phyloP scores from a whole-genome alignment of 1,284 basidiomycete genomes.

The Ceratorhiza oryzae-sativae region DNA sequence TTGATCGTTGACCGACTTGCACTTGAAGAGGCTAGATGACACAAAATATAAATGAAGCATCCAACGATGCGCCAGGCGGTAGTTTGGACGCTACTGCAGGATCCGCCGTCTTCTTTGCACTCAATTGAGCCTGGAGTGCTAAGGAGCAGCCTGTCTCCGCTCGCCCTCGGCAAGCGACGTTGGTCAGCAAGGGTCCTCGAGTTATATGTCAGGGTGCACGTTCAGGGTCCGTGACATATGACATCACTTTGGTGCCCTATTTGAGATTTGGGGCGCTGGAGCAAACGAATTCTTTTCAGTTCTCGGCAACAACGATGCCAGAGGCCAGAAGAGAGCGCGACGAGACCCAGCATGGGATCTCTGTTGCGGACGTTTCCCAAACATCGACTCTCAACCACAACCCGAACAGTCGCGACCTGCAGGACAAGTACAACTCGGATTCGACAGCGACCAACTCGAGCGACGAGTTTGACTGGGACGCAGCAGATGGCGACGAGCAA shows the following conservation, averaged over 20 bases:
- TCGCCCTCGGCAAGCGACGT: background rate
- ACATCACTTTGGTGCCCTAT: slow-evolving; percentile 29
- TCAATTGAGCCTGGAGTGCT: too few species aligned
- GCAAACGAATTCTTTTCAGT: background rate
- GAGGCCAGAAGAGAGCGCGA: slow-evolving; percentile 6
- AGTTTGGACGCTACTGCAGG: too few species aligned
- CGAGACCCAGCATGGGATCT: slow-evolving; percentile 24
- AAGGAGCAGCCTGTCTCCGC: background rate
- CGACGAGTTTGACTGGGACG: slow-evolving; percentile 79
- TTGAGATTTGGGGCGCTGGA: slow-evolving; percentile 20
- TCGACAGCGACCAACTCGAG: slow-evolving; percentile 63
- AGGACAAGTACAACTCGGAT: slow-evolving; percentile 49
- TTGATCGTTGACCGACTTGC: too few species aligned
- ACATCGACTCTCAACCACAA: slow-evolving; percentile 19
- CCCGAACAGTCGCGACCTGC: background rate
- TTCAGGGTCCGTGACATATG: slow-evolving; percentile 22
- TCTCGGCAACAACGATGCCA: slow-evolving; percentile 30
- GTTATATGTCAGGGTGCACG: slow-evolving; percentile 9
- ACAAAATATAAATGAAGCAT: too few species aligned
- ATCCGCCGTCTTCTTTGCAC: too few species aligned
- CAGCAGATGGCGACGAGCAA: slow-evolving; percentile 58
- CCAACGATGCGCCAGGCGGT: too few species aligned
- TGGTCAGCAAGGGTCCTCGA: background rate
- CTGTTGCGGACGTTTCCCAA: slow-evolving; percentile 15
- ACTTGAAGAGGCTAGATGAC: too few species aligned